Base-by-base conservation (phyloP, 768 basidiomycete genomes). In the Pluteus cervinus region DNA sequence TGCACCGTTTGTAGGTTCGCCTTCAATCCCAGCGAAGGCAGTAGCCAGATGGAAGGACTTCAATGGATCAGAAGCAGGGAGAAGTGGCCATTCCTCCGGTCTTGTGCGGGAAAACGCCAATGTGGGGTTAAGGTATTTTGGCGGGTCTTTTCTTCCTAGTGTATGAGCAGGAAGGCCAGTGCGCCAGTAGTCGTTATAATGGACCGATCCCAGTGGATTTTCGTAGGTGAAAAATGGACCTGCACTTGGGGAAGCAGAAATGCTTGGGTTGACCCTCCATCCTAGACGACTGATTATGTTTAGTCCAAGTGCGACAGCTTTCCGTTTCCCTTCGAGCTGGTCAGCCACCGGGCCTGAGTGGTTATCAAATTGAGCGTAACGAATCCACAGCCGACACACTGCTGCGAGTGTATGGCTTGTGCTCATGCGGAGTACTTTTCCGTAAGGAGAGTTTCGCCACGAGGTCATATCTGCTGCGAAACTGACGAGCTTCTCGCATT, bases 1-100 rank as follows among this genome's bases (percentile, higher is more conserved):
- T n/a, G n/a, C n/a, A n/a, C n/a, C n/a, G 4, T 33, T 26, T 8
- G 33, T 28, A 4, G 30, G 43, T 15, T 26, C 25, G 10, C 36
- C 42, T 15, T 48, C 41, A 23, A 54, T 47, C 18, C 40, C 45
- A 33, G 52, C 53, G 33, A 57, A 47, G 5, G 48, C 57, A 11
- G 54, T 43, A 2, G 62, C 61, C n/a, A 68, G 56, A 43, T 72
- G 69, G 45, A 75, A 74, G 5, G 59, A 42, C 4, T 50, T 14
- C 4, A 69, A 41, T 4, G 69, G 73, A 40, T 69, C 61, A 1
- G 65, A 64, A 5, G 62, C 69, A 42, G 71, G 66, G 37, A 74
- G 69, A 2, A 70, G 56, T 12, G 55, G 47, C 41, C 60, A 72
- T 2, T 49, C 58, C n/a, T n/a, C n/a, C 39, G 55, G 49, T 7